Conservation (phyloP, 805 yeast species). For the Tetrapisispora namnaoensis region DNA sequence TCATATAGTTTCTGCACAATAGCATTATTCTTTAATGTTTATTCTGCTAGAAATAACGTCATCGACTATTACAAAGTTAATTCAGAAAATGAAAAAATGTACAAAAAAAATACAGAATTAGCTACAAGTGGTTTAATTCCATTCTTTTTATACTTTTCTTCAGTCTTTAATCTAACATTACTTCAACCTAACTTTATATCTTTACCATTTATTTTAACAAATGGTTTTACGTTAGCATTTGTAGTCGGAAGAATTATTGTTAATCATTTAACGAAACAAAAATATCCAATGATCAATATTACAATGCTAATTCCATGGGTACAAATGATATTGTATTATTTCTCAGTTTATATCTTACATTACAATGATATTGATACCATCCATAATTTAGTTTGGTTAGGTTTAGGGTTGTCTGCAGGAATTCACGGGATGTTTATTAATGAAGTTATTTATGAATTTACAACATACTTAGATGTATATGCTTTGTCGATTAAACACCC, state of each 20-base stretch:
- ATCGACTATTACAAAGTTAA: conserved; percentile 35
- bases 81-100: conserved; percentile 15
- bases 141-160: conserved; percentile 45
- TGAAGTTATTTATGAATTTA: conserved; percentile 72
- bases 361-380: conserved; percentile 35
- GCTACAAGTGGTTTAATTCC: conserved; percentile 58
- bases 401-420: conserved; percentile 57
- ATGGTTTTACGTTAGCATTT: conserved; percentile 73
- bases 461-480: conserved; percentile 76
- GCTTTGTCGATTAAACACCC: conserved; percentile 81
- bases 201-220: conserved; percentile 56
- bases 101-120: conserved; percentile 13
- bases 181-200: conserved; percentile 41
- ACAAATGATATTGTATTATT: conserved; percentile 32
- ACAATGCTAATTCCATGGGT: conserved; percentile 59
- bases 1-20: conserved; percentile 48
- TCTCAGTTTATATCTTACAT: conserved; percentile 19
- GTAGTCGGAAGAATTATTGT: conserved; percentile 82
- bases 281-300: conserved; percentile 63
- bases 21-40: conserved; percentile 55
- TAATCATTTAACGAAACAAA: conserved; percentile 74
- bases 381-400: conserved; percentile 49
- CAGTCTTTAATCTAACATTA: conserved; percentile 39
- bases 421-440: conserved; percentile 65
- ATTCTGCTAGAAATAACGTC: conserved; percentile 59